These are phyloP conservation scores for Syzygium jambos DNA, from an alignment of 345 rosid species.

Conservation along the genomic window DNA sequence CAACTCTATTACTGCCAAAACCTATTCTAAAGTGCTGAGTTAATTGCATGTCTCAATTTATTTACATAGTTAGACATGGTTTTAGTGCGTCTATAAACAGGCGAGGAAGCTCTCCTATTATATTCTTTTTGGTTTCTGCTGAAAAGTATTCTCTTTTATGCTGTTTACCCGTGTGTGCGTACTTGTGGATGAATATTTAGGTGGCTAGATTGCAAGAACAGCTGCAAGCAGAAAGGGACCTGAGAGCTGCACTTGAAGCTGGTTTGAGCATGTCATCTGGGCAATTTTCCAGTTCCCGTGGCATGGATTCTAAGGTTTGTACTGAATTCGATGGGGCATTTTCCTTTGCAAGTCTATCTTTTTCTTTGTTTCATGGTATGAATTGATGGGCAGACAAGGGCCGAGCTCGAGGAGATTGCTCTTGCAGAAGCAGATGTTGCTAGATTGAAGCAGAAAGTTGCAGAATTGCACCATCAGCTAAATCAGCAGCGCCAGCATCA, in stretches of 20 bases:
- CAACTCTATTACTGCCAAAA: neutral
- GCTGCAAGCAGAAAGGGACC: slow-evolving; percentile 98
- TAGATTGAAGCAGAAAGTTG: slow-evolving; percentile 96
- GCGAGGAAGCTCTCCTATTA: neutral
- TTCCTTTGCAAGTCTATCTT: neutral
- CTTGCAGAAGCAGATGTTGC: slow-evolving; percentile 99
- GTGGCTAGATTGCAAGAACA: slow-evolving; percentile 97
- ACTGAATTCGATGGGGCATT: slow-evolving; percentile 5
- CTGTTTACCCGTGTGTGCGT: slow-evolving; percentile 3
- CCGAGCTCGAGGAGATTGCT: slow-evolving; percentile 99
- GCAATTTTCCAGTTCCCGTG: slow-evolving; percentile 69
- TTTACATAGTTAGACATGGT: neutral
- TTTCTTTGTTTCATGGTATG: neutral
- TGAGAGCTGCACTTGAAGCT: slow-evolving; percentile 93
- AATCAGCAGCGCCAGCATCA: slow-evolving; percentile 93
- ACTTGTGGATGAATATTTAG: slow-evolving; percentile 25
- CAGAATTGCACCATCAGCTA: slow-evolving; percentile 96
- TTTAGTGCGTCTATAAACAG: neutral
- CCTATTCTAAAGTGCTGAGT: neutral
- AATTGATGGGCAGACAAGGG: slow-evolving; percentile 72
- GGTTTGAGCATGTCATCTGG: slow-evolving; percentile 99
- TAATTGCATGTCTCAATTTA: neutral
- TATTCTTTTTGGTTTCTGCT: neutral
- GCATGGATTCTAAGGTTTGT: slow-evolving; percentile 90
- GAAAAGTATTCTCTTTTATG: neutral